Base-by-base conservation (phyloP, 345 rosid genomes). In the Raphanus sativus region DNA sequence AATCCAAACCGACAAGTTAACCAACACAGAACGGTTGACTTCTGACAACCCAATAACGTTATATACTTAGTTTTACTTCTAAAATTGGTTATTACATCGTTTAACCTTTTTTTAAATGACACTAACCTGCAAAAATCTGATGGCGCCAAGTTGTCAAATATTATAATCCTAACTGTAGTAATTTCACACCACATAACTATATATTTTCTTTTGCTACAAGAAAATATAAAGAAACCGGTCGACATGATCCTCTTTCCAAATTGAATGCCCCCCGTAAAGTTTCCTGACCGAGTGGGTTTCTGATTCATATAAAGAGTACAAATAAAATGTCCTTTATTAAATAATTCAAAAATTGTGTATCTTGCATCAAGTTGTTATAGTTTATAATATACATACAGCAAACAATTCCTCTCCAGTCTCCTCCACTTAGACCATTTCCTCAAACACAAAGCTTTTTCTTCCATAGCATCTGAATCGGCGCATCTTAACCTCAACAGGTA, bases 401-500 rank as follows among this genome's bases (percentile, higher is more conserved):
- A 30, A 64, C 7, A 21, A 8, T 48, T 30, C 56, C n/a, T 67
- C 74, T 61, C 52, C 70, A 73, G 21, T 21, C 21, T 21, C 21
- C 21, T 50, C 65, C 69, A 73, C 81, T 71, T 21, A 73, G 28
- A 79, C 63, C 74, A 67, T 73, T 78, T 61, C 50, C 59, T 72
- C 69, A 13, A 16, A 26, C 82, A 50, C 74, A 26, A 66, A 52
- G 50, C 13, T 48, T 34, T 55, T 26, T 55, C 71, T 45, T 71
- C 76, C 71, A 21, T 33, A 48, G 33, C 12, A 61, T 61, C 65
- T 52, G 58, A 59, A 73, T 60, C 73, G 63, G 4, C 8, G 59
- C 65, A 60, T 78, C 77, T 50, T 50, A 50, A 34, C 24, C 52
- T 30, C 16, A 29, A 69, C 68, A 75, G 76, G 75, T 75, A 55